phyloP scores from a whole-genome alignment of 345 rosid genomes.

The Mallotus nudiflorus region DNA sequence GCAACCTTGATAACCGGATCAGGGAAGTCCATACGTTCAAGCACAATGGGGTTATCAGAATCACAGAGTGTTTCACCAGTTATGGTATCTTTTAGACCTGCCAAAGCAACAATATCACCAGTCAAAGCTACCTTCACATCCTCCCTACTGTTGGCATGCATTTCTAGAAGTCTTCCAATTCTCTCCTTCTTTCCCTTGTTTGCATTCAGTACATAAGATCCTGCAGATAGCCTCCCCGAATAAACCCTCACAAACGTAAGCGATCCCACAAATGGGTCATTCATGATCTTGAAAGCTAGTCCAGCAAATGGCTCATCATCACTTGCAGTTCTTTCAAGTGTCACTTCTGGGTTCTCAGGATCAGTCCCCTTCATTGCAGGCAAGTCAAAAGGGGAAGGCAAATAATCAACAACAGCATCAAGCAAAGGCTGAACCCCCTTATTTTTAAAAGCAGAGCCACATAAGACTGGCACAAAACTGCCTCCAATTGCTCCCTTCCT shows the following conservation, averaged over 20 bases:
- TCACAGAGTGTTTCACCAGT: constrained; percentile 89
- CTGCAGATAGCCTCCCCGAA: constrained; percentile 79
- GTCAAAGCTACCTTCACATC: constrained; percentile 83
- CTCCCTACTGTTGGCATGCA: constrained; percentile 98
- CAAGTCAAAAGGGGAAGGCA: constrained; percentile 86
- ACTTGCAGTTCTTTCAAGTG: constrained; percentile 54
- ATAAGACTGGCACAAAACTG: constrained; percentile 80
- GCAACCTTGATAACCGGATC: constrained; percentile 98
- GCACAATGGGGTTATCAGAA: constrained; percentile 71
- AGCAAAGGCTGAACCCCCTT: constrained; percentile 96
- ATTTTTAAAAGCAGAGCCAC: constrained; percentile 94
- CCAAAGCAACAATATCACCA: constrained; percentile 90
- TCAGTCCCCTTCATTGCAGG: constrained; percentile 91
- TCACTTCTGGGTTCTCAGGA: constrained; percentile 79
- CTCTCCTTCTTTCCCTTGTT: constrained; percentile 98
- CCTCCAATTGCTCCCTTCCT: constrained; percentile 74
- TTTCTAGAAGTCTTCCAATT: constrained; percentile 91
- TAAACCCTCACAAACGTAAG: constrained; percentile 93
- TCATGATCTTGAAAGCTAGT: constrained; percentile 97
- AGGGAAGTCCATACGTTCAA: constrained; percentile 97
- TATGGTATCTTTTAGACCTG: constrained; percentile 86
- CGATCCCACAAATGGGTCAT: constrained; percentile 89
- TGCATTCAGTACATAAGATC: constrained; percentile 85
- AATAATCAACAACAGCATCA: constrained; percentile 88
- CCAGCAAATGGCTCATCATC: constrained; percentile 90